Percentiles rank a stretch among this genome's conserved stretches.
phyloP scores from a whole-genome alignment of 305 asterid genomes.

The Solanum hybrid region DNA sequence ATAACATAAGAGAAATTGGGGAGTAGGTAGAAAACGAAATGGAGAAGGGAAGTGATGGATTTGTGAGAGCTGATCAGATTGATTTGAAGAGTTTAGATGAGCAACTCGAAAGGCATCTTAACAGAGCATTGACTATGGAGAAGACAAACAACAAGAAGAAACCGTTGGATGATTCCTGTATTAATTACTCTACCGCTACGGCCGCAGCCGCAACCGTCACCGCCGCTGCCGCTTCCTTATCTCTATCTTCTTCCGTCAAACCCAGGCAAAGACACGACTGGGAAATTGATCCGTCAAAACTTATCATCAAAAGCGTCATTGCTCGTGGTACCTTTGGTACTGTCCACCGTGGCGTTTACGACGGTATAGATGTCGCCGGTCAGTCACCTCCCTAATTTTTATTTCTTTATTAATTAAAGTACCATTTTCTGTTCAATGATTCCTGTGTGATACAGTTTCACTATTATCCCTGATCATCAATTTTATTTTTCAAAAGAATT shows the following conservation, averaged over 20 bases:
- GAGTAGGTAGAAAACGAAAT: background rate
- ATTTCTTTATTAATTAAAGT: background rate
- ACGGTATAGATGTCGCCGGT: slow-evolving; percentile 65
- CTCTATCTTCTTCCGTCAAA: slow-evolving; percentile 7
- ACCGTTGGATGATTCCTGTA: slow-evolving; percentile 21
- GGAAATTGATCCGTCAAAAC: slow-evolving; percentile 55
- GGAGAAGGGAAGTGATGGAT: slow-evolving; percentile 14
- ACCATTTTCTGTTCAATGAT: background rate
- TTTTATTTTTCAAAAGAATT: background rate
- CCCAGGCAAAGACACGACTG: slow-evolving; percentile 38
- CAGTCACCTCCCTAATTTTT: background rate
- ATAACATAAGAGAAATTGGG: background rate
- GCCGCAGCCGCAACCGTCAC: slow-evolving; percentile 3
- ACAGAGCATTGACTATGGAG: slow-evolving; percentile 37
- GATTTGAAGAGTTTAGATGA: slow-evolving; percentile 69
- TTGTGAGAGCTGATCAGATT: slow-evolving; percentile 61
- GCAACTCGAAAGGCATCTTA: slow-evolving; percentile 54
- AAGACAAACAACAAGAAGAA: slow-evolving; percentile 20
- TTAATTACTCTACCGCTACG: background rate
- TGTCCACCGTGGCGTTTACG: slow-evolving; percentile 51
- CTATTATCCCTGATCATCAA: background rate
- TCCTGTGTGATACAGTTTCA: background rate
- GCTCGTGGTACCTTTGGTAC: slow-evolving; percentile 80
- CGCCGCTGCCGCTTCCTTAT: slow-evolving; percentile 12
- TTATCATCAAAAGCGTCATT: slow-evolving; percentile 45